phyloP scores from a whole-genome alignment of 345 rosid species.

The Mercurialis annua region DNA sequence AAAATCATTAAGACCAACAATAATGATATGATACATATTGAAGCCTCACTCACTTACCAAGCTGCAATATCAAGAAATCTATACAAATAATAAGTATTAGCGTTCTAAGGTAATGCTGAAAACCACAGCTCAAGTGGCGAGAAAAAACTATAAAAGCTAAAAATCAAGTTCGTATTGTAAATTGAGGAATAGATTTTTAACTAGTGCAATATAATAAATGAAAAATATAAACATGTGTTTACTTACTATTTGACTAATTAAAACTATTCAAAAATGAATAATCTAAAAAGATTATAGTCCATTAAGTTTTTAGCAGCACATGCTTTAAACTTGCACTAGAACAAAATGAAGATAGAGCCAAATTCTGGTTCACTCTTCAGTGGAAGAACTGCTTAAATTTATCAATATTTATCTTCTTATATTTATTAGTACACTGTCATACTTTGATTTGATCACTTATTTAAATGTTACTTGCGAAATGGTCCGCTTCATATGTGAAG shows the following conservation, averaged over 20 bases:
- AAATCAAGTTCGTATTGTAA: background rate
- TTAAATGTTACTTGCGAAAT: background rate
- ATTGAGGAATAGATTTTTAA: background rate
- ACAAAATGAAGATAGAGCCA: background rate
- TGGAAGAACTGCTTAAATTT: background rate
- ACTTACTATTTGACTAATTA: background rate
- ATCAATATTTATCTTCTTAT: background rate
- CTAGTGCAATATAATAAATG: background rate
- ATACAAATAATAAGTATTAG: background rate
- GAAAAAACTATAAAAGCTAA: background rate
- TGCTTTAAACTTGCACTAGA: background rate
- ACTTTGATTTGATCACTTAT: background rate
- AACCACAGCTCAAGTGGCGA: background rate
- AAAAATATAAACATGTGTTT: too few species aligned
- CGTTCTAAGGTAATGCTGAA: background rate
- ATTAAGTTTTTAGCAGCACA: background rate
- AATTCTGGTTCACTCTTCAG: background rate
- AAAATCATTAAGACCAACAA: constrained; percentile 8
- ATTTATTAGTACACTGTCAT: background rate
- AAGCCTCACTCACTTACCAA: background rate
- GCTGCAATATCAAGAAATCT: background rate
- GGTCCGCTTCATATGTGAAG: background rate
- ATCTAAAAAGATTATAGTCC: background rate
- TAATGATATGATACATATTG: background rate
- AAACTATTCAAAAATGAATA: background rate